phyloP scores from a whole-genome alignment of 192 early-diverging fungal genomes.

The Backusella sp. region DNA sequence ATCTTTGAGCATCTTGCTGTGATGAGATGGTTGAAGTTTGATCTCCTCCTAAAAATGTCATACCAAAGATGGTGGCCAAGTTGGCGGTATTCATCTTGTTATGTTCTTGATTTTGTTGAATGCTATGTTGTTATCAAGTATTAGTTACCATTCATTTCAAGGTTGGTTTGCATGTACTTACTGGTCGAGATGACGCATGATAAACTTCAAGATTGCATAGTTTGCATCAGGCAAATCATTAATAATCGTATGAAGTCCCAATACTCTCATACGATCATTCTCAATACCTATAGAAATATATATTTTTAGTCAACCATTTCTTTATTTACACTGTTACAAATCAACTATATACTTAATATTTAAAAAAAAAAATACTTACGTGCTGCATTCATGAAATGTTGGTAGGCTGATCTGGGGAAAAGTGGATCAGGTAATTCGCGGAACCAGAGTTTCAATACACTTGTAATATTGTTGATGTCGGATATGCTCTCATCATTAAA shows the following conservation, averaged over 20 bases:
- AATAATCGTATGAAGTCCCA: constrained; percentile 70
- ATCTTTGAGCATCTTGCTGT: constrained; percentile 33
- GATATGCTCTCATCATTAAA: constrained; percentile 51
- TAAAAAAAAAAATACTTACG: constrained; percentile 40
- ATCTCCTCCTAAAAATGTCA: constrained; percentile 68
- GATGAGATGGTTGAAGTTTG: constrained; percentile 4
- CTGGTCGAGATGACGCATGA: constrained; percentile 82
- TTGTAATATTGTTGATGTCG: constrained; percentile 84
- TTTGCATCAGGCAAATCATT: constrained; percentile 79
- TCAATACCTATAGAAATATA: constrained; percentile 48
- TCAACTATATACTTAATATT: background rate
- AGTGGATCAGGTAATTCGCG: constrained; percentile 92
- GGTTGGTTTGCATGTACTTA: constrained; percentile 31
- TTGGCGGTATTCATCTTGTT: constrained; percentile 92
- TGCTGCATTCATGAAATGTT: constrained; percentile 68
- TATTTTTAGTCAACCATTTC: background rate
- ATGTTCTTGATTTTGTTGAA: constrained; percentile 70
- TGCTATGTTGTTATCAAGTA: constrained; percentile 37
- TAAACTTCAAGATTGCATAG: constrained; percentile 77
- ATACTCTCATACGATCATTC: constrained; percentile 60
- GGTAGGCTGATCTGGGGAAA: constrained; percentile 66
- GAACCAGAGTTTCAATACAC: constrained; percentile 92
- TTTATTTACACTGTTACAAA: background rate
- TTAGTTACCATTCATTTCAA: background rate
- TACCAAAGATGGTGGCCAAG: constrained; percentile 91